Base-by-base conservation (phyloP, 768 basidiomycete genomes). In the Epithele typhae region DNA sequence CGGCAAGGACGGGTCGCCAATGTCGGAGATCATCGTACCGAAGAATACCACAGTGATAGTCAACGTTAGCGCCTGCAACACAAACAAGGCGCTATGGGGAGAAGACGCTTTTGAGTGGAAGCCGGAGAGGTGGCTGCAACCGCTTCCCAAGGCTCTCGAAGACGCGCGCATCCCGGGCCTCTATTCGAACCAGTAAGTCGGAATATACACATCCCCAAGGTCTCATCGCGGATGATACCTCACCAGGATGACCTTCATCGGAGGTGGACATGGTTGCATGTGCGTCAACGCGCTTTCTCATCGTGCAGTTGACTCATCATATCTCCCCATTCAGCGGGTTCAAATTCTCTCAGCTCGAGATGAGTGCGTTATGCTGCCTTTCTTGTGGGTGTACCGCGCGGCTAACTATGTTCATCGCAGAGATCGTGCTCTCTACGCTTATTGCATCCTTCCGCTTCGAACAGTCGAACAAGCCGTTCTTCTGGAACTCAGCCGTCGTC, bases 261-360 rank as follows among this genome's bases (percentile, higher is more conserved):
- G 51, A 7, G 51, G 51, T 4, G 43, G 43, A 3, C 37, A 43
- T 6, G 19, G 33, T 11, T 52, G 51, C 46, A 48, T 48, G 51
- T 52, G 34, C n/a, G 41, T 40, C 9, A 5, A 15, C 27, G 24
- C 36, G 15, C 19, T 45, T 34, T 41, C n/a, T n/a, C n/a, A n/a
- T 40, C n/a, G 3, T 19, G n/a, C 10, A 1, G 11, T 21, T 12
- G 14, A n/a, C 39, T 19, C 6, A 6, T 22, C 8, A 10, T 43
- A 21, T 10, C 14, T 19, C 5, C 14, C 15, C 15, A 23, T 27
- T 3, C 48, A 70, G 67, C 24, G 72, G 72, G 36, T 73, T 73
- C 62, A 71, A 72, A 46, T 72, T 71, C 54, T 66, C 71, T 1
- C 66, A 70, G 49, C 55, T 74, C 12, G 71, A 71, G 50, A 72